Percentiles rank a stretch among this genome's conserved stretches.
phyloP scores from a whole-genome alignment of 2,329 filamentous ascomycete species.

The Lizonia empirigonia region DNA sequence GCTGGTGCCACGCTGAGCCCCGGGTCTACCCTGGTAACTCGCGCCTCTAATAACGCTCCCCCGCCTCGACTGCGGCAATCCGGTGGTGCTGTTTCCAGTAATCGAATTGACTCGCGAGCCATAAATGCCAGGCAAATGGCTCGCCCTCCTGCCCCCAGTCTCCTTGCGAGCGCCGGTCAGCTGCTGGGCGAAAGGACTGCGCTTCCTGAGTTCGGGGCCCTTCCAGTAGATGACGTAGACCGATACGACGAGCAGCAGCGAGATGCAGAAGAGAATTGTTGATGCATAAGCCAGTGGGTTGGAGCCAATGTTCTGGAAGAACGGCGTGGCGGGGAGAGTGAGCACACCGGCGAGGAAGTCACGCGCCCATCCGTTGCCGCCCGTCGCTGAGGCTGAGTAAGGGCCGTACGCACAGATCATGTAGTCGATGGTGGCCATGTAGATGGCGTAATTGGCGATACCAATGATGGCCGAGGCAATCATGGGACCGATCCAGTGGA shows the following conservation, averaged over 20 bases:
- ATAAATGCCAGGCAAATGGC: conserved; percentile 39
- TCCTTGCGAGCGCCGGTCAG: conserved; percentile 44
- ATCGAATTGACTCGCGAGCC: conserved; percentile 40
- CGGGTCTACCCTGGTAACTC: conserved; percentile 20
- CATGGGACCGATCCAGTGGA: conserved; percentile 73
- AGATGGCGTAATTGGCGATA: conserved; percentile 73
- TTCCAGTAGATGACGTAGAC: conserved; percentile 60
- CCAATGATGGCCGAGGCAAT: conserved; percentile 71
- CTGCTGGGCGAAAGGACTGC: conserved; percentile 60
- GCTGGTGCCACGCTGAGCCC: conserved; percentile 5
- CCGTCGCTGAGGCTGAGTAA: conserved; percentile 76
- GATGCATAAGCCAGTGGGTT: conserved; percentile 60
- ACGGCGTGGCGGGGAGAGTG: conserved; percentile 69
- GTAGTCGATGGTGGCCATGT: conserved; percentile 82
- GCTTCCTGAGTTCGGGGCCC: conserved; percentile 59
- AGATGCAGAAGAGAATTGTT: conserved; percentile 60
- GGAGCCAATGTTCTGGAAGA: conserved; percentile 53
- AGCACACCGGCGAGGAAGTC: conserved; percentile 77
- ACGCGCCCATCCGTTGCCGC: conserved; percentile 76
- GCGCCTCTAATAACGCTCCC: conserved; percentile 39
- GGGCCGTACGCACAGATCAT: conserved; percentile 77
- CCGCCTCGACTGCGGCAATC: conserved; percentile 30
- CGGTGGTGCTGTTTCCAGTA: conserved; percentile 19
- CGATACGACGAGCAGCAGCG: conserved; percentile 51
- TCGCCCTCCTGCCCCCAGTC: conserved; percentile 41